These are phyloP conservation scores for Chrysosporium queenslandicum DNA, from an alignment of 2,329 filamentous ascomycete species.

Conservation along the genomic window DNA sequence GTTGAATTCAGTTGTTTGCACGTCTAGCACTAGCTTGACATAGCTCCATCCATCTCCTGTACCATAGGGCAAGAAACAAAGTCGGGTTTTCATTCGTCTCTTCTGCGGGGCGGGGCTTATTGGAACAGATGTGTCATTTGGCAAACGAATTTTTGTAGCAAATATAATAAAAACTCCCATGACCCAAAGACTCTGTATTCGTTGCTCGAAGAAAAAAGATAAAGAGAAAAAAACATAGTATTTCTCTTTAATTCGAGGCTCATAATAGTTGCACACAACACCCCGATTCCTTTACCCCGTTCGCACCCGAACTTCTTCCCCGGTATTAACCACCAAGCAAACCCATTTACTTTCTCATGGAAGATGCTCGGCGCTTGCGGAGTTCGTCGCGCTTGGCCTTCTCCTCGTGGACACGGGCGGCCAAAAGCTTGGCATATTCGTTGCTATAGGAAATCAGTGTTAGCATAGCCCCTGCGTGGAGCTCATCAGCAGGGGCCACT, in stretches of 20 bases:
- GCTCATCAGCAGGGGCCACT: no score
- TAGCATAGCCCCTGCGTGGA: constrained; percentile 3
- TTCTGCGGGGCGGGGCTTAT: background rate
- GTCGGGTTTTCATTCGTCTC: constrained; percentile 1
- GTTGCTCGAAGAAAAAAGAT: constrained; percentile 11
- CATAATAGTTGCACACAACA: constrained; percentile 12
- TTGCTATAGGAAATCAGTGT: constrained; percentile 42
- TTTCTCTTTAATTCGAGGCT: constrained; percentile 12
- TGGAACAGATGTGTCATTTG: constrained; percentile 12
- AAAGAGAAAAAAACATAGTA: constrained; percentile 11
- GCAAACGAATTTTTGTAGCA: constrained; percentile 10
- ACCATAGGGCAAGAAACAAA: no score
- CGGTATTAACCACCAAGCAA: constrained; percentile 9
- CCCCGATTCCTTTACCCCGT: constrained; percentile 2
- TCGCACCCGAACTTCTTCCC: constrained; percentile 1
- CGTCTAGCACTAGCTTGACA: no score
- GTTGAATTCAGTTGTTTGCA: no score
- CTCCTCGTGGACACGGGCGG: constrained; percentile 94
- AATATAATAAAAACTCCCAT: constrained; percentile 13
- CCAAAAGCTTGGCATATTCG: constrained; percentile 92
- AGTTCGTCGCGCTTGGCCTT: constrained; percentile 87
- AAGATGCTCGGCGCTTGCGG: constrained; percentile 94
- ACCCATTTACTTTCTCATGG: constrained; percentile 66
- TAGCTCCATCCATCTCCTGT: no score
- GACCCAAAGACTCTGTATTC: constrained; percentile 12